phyloP scores from a whole-genome alignment of 345 rosid genomes.

The Durio zibethinus region DNA sequence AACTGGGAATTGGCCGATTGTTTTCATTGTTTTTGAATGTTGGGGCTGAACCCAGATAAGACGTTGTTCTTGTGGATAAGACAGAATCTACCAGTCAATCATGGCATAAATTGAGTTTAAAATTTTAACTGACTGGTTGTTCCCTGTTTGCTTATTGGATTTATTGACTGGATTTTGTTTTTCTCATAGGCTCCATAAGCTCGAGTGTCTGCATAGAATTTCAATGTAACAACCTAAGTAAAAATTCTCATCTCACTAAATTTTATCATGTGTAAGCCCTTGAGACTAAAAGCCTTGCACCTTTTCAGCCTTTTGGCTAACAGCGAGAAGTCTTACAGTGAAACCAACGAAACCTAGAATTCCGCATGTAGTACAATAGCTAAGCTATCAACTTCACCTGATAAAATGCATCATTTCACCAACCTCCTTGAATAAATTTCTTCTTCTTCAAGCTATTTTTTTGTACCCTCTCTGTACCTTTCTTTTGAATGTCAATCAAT shows the following conservation, averaged over 20 bases:
- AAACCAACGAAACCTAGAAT: not conserved
- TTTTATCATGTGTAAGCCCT: not conserved
- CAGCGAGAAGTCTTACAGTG: not conserved
- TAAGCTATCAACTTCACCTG: not conserved
- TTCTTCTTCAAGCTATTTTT: not conserved
- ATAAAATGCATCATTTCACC: not conserved
- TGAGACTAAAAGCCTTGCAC: not conserved
- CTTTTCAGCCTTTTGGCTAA: not conserved
- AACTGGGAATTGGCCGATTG: not conserved
- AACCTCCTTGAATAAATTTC: not conserved
- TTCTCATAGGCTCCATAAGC: not conserved
- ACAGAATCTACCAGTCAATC: not conserved
- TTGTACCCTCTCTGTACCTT: not conserved
- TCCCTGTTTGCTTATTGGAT: not conserved
- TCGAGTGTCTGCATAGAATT: not conserved
- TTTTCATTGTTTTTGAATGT: not conserved
- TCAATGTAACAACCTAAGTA: not conserved
- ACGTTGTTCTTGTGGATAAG: not conserved
- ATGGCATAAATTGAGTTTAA: not conserved
- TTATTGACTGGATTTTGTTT: not conserved
- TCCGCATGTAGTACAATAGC: not conserved
- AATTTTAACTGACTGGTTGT: not conserved
- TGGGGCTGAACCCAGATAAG: not conserved
- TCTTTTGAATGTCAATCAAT: not conserved
- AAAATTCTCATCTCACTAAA: not conserved